Percentiles rank a stretch among this genome's conserved stretches.
These are phyloP conservation scores for Ogataea pini DNA, from an alignment of 805 yeast species.

Conservation along the genomic window DNA sequence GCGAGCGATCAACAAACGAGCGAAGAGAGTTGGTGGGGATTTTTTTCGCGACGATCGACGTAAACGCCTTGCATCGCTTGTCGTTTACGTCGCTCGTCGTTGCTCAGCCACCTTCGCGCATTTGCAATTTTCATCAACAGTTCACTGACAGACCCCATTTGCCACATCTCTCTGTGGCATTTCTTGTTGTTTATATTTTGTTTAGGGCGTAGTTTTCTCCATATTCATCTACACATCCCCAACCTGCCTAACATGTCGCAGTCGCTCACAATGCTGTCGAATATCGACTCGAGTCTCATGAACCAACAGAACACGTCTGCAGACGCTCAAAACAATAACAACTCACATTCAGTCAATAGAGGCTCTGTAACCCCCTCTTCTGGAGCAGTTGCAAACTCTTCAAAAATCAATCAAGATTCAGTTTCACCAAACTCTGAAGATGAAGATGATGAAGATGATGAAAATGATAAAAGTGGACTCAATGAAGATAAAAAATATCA, in stretches of 20 bases:
- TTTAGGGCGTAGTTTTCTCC: conserved; percentile 4
- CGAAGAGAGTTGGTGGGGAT: no score
- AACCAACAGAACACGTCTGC: conserved; percentile 15
- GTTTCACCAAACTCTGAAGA: conserved; percentile 17
- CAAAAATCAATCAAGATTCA: background rate
- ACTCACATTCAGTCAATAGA: conserved; percentile 2
- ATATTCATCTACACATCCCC: background rate
- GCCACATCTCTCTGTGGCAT: conserved; percentile 14
- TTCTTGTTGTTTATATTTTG: conserved; percentile 11
- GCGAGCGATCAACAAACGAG: background rate
- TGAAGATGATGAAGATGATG: conserved; percentile 15
- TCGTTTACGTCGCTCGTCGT: background rate
- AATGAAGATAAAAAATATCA: conserved; percentile 39
- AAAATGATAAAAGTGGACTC: conserved; percentile 17
- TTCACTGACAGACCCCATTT: conserved; percentile 17
- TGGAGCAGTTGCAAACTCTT: conserved; percentile 3
- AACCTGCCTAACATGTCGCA: conserved; percentile 16
- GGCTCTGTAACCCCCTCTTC: conserved; percentile 4
- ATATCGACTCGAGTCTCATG: conserved; percentile 22
- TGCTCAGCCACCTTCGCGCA: conserved; percentile 15
- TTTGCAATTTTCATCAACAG: conserved; percentile 4
- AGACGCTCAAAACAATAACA: conserved; percentile 7
- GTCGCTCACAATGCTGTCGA: conserved; percentile 22
- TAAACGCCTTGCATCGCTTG: background rate
- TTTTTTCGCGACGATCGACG: background rate